Evolutionary conservation across 768 basidiomycete species (phyloP), one percentile per base, ranked within the genome.

Genomic region (Tricholoma saponaceum): DNA sequence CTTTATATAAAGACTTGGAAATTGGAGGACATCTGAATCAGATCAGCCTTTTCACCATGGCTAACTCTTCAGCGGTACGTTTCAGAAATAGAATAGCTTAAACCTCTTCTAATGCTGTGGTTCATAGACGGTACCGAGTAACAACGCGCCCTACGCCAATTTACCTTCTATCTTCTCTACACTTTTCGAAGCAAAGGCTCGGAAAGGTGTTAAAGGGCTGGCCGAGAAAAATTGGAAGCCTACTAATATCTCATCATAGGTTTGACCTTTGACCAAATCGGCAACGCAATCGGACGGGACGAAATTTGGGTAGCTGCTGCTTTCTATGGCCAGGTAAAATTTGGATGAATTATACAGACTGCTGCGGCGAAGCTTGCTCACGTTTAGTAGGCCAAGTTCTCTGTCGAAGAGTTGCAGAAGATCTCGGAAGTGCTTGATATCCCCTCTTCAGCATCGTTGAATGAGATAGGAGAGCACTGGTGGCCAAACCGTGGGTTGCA

Each of bases 401-500:
- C 77, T 0, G 63, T 74, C 0, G 82, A 85, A 23, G 89, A 92
- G 53, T 70, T 92, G 43, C 67, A 67, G 47, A 76, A 74, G 52
- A 75, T 92, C 18, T 75, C 78, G 0, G 64, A 75, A 16, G 65
- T 79, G 10, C 77, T 91, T 16, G 85, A 71, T 0, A 60, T 89
- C 44, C 67, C 77, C 0, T 16, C 66, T n/a, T 55, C 51, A 1
- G 66, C 66, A 23, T 67, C 85, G 16, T 60, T 76, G 23, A 72
- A 66, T 7, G 76, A 80, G 35, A 63, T 90, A 16, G 88, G 87
- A 28, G 70, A 74, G 13, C 79, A 85, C 33, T 91, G 89, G 87
- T 90, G 78, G 79, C 91, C 91, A 9, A 82, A 83, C 62, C 87
- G 91, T 54, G 83, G 83, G 5, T 69, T 89, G 23, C 86, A 86